These are phyloP conservation scores for Tylopilus balloui DNA, from an alignment of 768 basidiomycete species.

Conservation along the genomic window DNA sequence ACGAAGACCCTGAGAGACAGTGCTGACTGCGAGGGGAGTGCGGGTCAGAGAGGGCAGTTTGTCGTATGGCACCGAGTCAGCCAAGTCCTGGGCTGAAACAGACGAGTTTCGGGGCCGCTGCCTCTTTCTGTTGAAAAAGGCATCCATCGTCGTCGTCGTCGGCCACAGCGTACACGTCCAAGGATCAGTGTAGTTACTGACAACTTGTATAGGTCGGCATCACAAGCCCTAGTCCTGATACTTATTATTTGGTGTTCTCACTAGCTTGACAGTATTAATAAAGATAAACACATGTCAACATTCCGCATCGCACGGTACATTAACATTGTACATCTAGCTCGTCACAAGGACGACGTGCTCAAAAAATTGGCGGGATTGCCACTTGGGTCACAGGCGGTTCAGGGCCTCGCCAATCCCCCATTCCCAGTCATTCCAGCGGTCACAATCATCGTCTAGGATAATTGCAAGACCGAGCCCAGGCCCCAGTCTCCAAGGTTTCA, in stretches of 20 bases:
- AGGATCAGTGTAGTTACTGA: slow-evolving; percentile 4
- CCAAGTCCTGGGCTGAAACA: slow-evolving; percentile 54
- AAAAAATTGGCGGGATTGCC: slow-evolving; percentile 29
- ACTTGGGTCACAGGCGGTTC: slow-evolving; percentile 28
- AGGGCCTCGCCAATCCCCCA: slow-evolving; percentile 26
- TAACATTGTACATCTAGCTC: neutral
- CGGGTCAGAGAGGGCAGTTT: slow-evolving; percentile 49
- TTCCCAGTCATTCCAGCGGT: slow-evolving; percentile 20
- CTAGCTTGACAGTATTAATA: slow-evolving; percentile 7
- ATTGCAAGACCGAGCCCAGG: slow-evolving; percentile 16
- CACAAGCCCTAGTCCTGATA: neutral
- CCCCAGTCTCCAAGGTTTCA: slow-evolving; percentile 39
- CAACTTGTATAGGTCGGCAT: slow-evolving; percentile 5
- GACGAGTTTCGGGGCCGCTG: slow-evolving; percentile 57
- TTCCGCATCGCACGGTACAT: neutral
- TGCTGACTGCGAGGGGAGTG: slow-evolving; percentile 55
- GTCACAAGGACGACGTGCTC: slow-evolving; percentile 25
- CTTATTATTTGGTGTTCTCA: neutral
- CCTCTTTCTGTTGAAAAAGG: slow-evolving; percentile 63
- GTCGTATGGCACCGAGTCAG: slow-evolving; percentile 73
- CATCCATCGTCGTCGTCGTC: slow-evolving; percentile 43
- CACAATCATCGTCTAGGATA: slow-evolving; percentile 10
- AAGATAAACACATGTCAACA: slow-evolving; percentile 29
- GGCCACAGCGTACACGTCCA: slow-evolving; percentile 8
- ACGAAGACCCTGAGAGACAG: slow-evolving; percentile 52